Conservation (phyloP, 2,329 filamentous ascomycete species). For the Gnomoniopsis sp. region DNA sequence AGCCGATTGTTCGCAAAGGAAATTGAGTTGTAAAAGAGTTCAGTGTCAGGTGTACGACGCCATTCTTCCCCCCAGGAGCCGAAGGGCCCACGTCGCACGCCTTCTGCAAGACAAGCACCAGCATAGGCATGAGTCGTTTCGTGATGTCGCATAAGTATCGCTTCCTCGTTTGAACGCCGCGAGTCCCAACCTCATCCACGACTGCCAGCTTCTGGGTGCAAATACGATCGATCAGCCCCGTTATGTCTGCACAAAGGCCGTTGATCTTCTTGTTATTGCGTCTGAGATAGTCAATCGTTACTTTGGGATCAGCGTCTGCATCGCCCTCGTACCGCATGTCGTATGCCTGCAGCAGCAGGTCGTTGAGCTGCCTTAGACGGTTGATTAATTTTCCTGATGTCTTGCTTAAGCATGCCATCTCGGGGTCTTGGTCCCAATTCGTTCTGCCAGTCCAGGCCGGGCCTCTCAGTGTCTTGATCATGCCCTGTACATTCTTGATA, state of each 20-base stretch:
- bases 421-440: neutral
- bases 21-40: constrained; percentile 15
- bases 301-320: neutral
- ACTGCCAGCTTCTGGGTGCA: neutral
- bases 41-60: neutral
- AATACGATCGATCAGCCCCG: constrained; percentile 1
- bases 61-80: neutral
- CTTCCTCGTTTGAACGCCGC: neutral
- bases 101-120: constrained; percentile 8
- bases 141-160: constrained; percentile 4
- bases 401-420: neutral
- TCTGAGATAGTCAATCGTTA: constrained; percentile 1
- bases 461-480: constrained; percentile 7
- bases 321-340: neutral
- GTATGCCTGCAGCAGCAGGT: neutral
- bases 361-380: neutral
- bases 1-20: constrained; percentile 6
- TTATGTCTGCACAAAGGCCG: neutral
- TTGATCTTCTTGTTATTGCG: neutral
- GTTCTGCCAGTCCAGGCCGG: constrained; percentile 8
- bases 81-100: constrained; percentile 1
- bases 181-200: neutral
- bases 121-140: constrained; percentile 12
- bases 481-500: constrained; percentile 8
- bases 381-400: neutral